phyloP scores from a whole-genome alignment of 2,329 filamentous ascomycete species.

The Epicoccum nigrum region DNA sequence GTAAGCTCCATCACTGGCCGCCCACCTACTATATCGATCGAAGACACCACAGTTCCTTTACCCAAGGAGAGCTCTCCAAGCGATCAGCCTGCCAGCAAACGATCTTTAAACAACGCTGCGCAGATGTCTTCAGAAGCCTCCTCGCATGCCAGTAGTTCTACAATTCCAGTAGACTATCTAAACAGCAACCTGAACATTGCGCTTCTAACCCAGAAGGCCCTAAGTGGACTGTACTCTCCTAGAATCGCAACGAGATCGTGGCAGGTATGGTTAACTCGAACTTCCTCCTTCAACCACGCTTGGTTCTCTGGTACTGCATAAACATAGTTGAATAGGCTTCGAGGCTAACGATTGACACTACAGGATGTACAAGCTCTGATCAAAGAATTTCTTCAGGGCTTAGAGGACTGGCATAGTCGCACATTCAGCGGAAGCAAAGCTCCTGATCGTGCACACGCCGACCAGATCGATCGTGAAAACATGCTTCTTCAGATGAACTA shows the following conservation, averaged over 20 bases:
- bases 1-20: slow-evolving; percentile 49
- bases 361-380: slow-evolving; percentile 42
- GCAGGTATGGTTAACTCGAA: slow-evolving; percentile 28
- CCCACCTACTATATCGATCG: slow-evolving; percentile 42
- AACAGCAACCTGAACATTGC: slow-evolving; percentile 31
- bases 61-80: slow-evolving; percentile 21
- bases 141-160: neutral
- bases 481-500: slow-evolving; percentile 36
- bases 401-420: slow-evolving; percentile 42
- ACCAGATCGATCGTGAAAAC: slow-evolving; percentile 20
- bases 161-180: slow-evolving; percentile 9
- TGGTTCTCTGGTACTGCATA: too few relatives aligned
- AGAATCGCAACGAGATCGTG: slow-evolving; percentile 42
- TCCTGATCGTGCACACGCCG: neutral
- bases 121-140: neutral
- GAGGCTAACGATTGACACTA: slow-evolving; percentile 4
- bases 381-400: slow-evolving; percentile 30
- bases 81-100: neutral
- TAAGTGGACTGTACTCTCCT: slow-evolving; percentile 46
- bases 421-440: slow-evolving; percentile 15
- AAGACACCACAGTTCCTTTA: slow-evolving; percentile 41
- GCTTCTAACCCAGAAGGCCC: slow-evolving; percentile 40
- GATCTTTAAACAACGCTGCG: neutral
- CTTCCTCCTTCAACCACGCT: neutral
- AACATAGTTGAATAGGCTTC: too few relatives aligned